Base-by-base conservation (phyloP, 257 asterid species). In the Scutellaria minor region DNA sequence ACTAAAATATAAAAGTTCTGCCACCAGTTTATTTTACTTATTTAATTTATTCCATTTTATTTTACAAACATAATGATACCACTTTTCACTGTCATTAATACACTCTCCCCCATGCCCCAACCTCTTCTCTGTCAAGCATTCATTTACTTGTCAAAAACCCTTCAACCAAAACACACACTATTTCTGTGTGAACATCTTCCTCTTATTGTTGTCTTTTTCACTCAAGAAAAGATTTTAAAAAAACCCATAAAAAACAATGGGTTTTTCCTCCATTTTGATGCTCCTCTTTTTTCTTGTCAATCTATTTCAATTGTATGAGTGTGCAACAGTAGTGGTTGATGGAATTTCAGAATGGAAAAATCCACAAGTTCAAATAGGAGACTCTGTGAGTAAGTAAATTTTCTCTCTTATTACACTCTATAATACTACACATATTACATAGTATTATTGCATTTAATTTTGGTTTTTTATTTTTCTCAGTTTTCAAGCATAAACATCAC, bases 291-390 rank as follows among this genome's bases (percentile, higher is more conserved):
- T 64, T 68, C 64, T 83, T 75, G 53, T 56, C 15, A 66, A 70
- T 77, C 40, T 81, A 44, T 68, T 77, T 72, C 85, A 83, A 14
- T 15, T 71, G 55, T 83, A 83, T 65, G 56, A 75, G 24, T 70
- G 85, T 75, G 88, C 97, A 67, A 82, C 97, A 15, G 70, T 89
- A 1, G 80, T 84, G 41, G 88, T 94, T 18, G 96, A 92, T 88
- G 98, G 98, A 51, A 90, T 83, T 77, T 84, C 91, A 71, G 62
- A 80, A 22, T 87, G 97, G 98, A 87, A 81, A 66, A 89, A 94
- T 18, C 95, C 98, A 62, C 81, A 66, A 44, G 84, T 87, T 72
- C 92, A 87, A 64, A 80, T 91, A 20, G 96, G 92, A 55, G 98
- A 91, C 71, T 76, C 90, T 75, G 93, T 94, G 81, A 78, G 99